Conservation (phyloP, 345 rosid genomes). For the Gossypium australe region DNA sequence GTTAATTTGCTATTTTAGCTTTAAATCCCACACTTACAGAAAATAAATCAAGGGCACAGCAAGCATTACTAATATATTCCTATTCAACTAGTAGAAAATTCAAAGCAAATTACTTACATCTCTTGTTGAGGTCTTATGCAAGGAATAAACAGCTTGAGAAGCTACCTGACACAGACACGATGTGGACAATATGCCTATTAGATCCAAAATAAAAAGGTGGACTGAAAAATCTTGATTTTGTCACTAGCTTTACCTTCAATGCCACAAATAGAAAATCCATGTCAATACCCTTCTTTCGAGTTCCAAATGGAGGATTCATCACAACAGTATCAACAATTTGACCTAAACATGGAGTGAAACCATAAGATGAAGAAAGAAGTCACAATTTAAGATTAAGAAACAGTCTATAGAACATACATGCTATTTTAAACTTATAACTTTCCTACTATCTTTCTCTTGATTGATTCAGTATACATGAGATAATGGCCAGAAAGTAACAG, state of each 20-base stretch:
- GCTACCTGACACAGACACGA: conserved; percentile 48
- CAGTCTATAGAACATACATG: background rate
- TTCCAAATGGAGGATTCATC: conserved; percentile 98
- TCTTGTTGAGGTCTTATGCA: conserved; percentile 98
- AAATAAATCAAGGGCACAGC: background rate
- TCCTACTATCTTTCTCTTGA: background rate
- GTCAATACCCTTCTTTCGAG: conserved; percentile 84
- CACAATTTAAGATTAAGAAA: background rate
- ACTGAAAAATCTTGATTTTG: conserved; percentile 7
- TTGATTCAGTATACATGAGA: conserved; percentile 1
- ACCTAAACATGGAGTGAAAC: conserved; percentile 30
- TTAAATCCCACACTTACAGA: background rate
- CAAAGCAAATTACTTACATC: conserved; percentile 47
- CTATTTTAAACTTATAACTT: background rate
- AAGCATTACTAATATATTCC: background rate
- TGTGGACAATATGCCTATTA: background rate
- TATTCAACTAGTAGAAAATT: background rate
- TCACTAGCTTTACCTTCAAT: conserved; percentile 44
- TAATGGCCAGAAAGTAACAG: background rate
- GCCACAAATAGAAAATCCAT: conserved; percentile 75
- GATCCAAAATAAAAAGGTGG: background rate
- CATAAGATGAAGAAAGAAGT: background rate
- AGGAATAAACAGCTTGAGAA: conserved; percentile 80
- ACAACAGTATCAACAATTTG: conserved; percentile 67
- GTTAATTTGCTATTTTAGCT: background rate